These are phyloP conservation scores for Crithidia thermophila DNA, from an alignment of 208 protist species.

Conservation along the genomic window DNA sequence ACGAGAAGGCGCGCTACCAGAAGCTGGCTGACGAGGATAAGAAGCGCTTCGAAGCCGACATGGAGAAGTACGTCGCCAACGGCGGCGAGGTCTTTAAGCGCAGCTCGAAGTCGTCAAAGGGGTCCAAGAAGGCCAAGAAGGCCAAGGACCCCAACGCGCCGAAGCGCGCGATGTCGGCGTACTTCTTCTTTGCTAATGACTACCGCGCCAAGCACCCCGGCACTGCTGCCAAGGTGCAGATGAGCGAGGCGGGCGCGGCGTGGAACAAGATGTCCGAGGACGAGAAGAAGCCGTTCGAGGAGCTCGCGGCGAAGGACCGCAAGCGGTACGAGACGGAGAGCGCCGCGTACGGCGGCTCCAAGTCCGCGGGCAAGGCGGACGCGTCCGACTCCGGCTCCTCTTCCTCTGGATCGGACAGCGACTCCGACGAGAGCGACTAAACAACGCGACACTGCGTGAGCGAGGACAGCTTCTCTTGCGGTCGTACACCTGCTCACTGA, in stretches of 20 bases:
- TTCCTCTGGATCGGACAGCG: slow-evolving; percentile 34
- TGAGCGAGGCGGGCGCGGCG: slow-evolving; percentile 60
- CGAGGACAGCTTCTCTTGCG: too few species aligned
- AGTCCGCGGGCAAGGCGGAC: slow-evolving; percentile 15
- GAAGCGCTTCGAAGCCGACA: slow-evolving; percentile 70
- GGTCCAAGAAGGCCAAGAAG: slow-evolving; percentile 64
- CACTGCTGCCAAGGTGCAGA: slow-evolving; percentile 61
- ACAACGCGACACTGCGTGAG: too few species aligned
- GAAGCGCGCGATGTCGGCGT: slow-evolving; percentile 79
- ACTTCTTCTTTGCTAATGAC: slow-evolving; percentile 80
- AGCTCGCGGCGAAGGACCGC: slow-evolving; percentile 80
- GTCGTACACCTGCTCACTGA: too few species aligned
- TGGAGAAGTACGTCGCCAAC: slow-evolving; percentile 69
- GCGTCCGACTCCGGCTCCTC: slow-evolving; percentile 22
- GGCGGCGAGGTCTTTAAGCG: slow-evolving; percentile 68
- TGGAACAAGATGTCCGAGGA: slow-evolving; percentile 73
- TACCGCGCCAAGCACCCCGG: slow-evolving; percentile 69
- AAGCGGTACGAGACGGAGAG: slow-evolving; percentile 77
- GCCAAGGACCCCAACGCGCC: slow-evolving; percentile 85
- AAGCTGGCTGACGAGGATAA: slow-evolving; percentile 83
- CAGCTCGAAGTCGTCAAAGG: slow-evolving; percentile 37
- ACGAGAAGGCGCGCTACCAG: slow-evolving; percentile 75
- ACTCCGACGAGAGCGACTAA: slow-evolving; percentile 30
- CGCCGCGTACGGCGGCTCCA: slow-evolving; percentile 30
- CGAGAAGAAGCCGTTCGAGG: slow-evolving; percentile 82